Evolutionary conservation across 805 yeast genomes (phyloP), one percentile per base, ranked within the genome.

Genomic region (Wickerhamiella brachini): DNA sequence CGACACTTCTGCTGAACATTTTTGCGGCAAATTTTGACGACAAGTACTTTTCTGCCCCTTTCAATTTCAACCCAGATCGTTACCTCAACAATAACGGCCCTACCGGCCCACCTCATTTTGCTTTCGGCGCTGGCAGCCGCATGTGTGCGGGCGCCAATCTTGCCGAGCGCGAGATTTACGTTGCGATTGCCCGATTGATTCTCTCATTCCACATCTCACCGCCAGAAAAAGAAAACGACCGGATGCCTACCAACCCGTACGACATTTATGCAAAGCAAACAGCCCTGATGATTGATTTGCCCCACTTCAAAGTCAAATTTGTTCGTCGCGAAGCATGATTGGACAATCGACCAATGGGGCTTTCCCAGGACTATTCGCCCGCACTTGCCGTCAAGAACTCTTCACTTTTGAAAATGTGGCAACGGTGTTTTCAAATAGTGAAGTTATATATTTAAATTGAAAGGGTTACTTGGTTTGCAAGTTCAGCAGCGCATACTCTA

Each of bases 101-200:
- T 9, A n/a, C n/a, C 49, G 54, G 42, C 55, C 80, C 64, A 68
- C 78, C 50, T 58, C 85, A 4, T 79, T 64, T 59, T 49, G 59
- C 68, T 3, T 66, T 62, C 64, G 94, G 93, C 0, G 74, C 76
- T 18, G 94, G 94, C 0, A 69, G 81, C 0, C 65, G 94, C 51
- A 79, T 74, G 79, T 85, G 94, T 62, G 72, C 82, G 0, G 94
- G 93, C 0, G 73, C 74, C 47, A 72, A 75, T 49, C 68, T 84
- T 47, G 88, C 88, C 0, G 70, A 72, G 56, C 74, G 77, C 50
- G 88, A 84, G 61, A 67, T 84, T 58, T 85, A 84, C 58, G 69
- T 77, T 3, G 62, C 82, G 17, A 62, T 79, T 18, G 66, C 77
- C 53, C 74, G 85, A 49, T 59, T 79, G 49, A 60, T 83, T 1